Base-by-base conservation (phyloP, 2,329 filamentous ascomycete species). In the Exophiala alcalophila region DNA sequence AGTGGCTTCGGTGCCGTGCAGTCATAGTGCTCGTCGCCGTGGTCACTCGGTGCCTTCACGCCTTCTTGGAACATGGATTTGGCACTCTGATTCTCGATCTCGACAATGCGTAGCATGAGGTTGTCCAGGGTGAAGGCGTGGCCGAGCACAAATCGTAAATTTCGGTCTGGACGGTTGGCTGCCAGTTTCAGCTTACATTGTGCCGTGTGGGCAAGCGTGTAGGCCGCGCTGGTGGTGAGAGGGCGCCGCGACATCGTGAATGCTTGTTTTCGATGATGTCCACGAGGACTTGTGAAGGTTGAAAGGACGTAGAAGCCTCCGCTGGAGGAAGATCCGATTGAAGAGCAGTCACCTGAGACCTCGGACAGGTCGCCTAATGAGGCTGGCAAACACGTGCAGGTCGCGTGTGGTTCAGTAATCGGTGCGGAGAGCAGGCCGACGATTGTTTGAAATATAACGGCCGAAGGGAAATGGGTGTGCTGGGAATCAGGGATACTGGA, bases 41-140 rank as follows among this genome's bases (percentile, higher is more conserved):
- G 28, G 10, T 39, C 26, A 26, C 36, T 41, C 3, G 48, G 40
- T 4, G 43, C 23, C 16, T 43, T 36, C 20, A 15, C 27, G n/a
- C 36, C 47, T 37, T 50, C 44, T 11, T 39, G 19, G 24, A 50
- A 53, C 2, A 23, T 25, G 2, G 43, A 47, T 14, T 49, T 45
- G 18, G 47, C 49, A n/a, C 30, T 38, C 24, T 46, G 34, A 32
- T 55, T 53, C 33, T 53, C 50, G 19, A 55, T 55, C 32, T 55
- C 49, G 29, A 55, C 50, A 19, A 55, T 55, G 5, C 52, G 44
- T 3, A 55, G 40, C 35, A 53, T 52, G 2, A 55, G 26, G 23
- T 52, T 53, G 30, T 55, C 52, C 2, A 55, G 50, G 1, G 52
- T 52, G 20, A 55, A 55, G 7, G 52, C 52, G 33, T 55, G 52